Base-by-base conservation (phyloP, 2,329 filamentous ascomycete genomes). In the Botryotinia calthae region DNA sequence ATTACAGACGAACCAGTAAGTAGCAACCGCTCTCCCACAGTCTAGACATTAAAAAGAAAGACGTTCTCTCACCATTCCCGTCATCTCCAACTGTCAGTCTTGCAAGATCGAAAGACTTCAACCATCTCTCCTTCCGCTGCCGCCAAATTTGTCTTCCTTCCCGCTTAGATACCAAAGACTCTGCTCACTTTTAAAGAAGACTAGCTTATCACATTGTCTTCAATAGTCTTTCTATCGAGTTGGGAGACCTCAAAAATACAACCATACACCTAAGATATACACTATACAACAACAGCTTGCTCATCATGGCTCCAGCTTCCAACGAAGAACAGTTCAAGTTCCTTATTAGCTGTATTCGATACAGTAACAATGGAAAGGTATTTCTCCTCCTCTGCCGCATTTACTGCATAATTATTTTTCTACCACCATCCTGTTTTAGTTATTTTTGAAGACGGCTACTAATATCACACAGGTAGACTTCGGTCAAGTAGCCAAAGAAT, bases 321-420 rank as follows among this genome's bases (percentile, higher is more conserved):
- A 85, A 87, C 42, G 83, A 87, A 31, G 85, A 88, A 42, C 89
- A 91, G 76, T 85, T 92, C 81, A 87, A 86, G 74, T 92, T 93
- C 79, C 84, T 93, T 37, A 85, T 93, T 66, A 84, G 85, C 70
- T 93, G 91, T 81, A 90, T 93, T 80, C 85, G 86, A 70, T 82
- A 89, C 81, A 86, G 88, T 16, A 85, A 82, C 77, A 85, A 85
- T 75, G 90, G 90, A 74, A 89, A 87, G 80, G 90, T 91, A 81
- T 78, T 83, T 31, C 40, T 34, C 20, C 56, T 44, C 46, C 48
- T n/a, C 12, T 31, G 34, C 48, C 18, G 37, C 22, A 9, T 16
- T 14, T 2, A 4, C 42, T 14, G 1, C 25, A 31, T 54, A 20
- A 22, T 10, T 7, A 61, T 2, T 34, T 48, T 34, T 6, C 4